Base-by-base conservation (phyloP, 192 early-diverging fungal genomes). In the Rhizophagus sp. region DNA sequence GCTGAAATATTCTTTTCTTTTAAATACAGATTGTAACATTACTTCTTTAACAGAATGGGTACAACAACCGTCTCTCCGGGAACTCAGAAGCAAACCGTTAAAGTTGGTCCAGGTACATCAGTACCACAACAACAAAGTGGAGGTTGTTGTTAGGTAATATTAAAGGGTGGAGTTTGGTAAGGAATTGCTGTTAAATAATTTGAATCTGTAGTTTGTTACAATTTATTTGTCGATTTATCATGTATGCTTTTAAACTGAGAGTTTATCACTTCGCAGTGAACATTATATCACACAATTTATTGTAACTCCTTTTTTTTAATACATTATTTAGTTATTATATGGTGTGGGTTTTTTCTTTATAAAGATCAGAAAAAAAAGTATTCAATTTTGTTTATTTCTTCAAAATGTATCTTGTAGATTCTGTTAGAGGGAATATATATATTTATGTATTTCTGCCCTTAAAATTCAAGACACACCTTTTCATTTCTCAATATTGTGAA, bases 31-130 rank as follows among this genome's bases (percentile, higher is more conserved):
- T 11, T 24, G 30, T 61, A 75, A 33, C 39, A 64, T 78, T 36
- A 67, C 33, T 57, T 19, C n/a, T 17, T 41, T 75, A 52, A 70
- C 6, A 79, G 91, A 44, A 92, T 92, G 91, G 91, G 91, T 39
- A 80, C 85, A 41, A 79, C 87, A 33, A 89, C 82, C 49, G 81
- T 88, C 41, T 69, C 80, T 76, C 74, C 85, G 5, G 82, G 88
- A 8, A 79, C 84, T 30, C 83, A 80, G 72, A 91, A 84, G 81
- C 83, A 84, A 81, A 86, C 63, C 80, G 82, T 91, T 79, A 86
- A 88, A 79, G 85, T 90, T 69, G 86, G 88, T 57, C 82, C 78
- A n/a, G 87, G 89, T 41, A 78, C 86, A 57, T 79, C 84, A 49
- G 83, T 91, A 71, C 84, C 87, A 44, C 85, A 83, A 73, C 88